phyloP scores from a whole-genome alignment of 306 rosid species.

The Cicer cuneatum region DNA sequence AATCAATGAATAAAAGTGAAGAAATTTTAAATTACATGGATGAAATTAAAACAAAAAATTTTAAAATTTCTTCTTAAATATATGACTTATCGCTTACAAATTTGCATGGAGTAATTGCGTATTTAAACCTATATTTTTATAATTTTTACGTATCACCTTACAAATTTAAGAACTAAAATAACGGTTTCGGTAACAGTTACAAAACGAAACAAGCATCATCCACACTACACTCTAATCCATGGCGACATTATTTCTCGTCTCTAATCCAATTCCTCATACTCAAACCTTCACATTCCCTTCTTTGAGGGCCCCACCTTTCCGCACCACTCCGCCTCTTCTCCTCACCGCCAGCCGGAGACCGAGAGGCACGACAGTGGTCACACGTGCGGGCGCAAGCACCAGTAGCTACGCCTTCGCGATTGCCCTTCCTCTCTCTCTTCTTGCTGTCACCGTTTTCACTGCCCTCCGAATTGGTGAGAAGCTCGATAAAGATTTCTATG shows the following conservation, averaged over 20 bases:
- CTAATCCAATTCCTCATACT: slow-evolving; percentile 49
- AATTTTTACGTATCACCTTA: too few species aligned
- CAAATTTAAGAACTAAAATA: too few species aligned
- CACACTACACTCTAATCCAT: slow-evolving; percentile 43
- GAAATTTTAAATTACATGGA: too few species aligned
- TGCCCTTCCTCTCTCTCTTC: slow-evolving; percentile 68
- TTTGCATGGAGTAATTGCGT: too few species aligned
- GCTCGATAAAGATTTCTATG: slow-evolving; percentile 72
- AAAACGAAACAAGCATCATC: background rate
- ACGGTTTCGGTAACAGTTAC: too few species aligned
- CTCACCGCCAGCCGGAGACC: slow-evolving; percentile 29
- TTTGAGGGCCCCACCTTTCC: slow-evolving; percentile 34
- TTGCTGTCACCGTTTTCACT: slow-evolving; percentile 64
- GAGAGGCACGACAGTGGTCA: slow-evolving; percentile 50
- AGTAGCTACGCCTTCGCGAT: slow-evolving; percentile 65
- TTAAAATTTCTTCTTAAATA: too few species aligned
- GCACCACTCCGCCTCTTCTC: slow-evolving; percentile 37
- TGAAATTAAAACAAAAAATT: too few species aligned
- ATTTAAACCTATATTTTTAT: too few species aligned
- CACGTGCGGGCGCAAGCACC: slow-evolving; percentile 71
- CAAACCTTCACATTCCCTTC: slow-evolving; percentile 34
- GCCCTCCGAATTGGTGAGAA: slow-evolving; percentile 64
- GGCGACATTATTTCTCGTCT: slow-evolving; percentile 57
- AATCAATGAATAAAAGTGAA: too few species aligned
- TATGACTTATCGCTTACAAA: too few species aligned